A percentile compares a stretch with the other conserved stretches of the same genome.
Evolutionary conservation across 2,329 filamentous ascomycete species (phyloP).

Genomic region (Fusarium kyushuense): DNA sequence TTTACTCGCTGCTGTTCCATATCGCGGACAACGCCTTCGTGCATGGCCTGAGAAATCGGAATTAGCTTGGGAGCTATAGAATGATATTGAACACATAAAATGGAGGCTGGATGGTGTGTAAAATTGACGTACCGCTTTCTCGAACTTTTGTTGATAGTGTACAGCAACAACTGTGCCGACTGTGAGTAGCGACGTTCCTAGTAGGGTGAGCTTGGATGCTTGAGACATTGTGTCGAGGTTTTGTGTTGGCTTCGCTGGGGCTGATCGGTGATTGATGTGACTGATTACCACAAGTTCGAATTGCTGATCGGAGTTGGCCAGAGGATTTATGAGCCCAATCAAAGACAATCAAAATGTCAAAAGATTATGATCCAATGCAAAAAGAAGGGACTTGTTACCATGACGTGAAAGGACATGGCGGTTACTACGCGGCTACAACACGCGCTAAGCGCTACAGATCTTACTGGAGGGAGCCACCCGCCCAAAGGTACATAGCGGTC

Average conservation of each 20-base stretch:
- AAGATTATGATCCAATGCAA: conserved; percentile 24
- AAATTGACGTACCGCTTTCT: conserved; percentile 76
- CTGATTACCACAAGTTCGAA: neutral
- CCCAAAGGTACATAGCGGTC: conserved; percentile 21
- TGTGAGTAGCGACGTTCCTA: conserved; percentile 80
- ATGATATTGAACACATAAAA: neutral
- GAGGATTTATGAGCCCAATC: neutral
- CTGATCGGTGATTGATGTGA: neutral
- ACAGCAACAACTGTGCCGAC: conserved; percentile 84
- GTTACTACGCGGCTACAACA: conserved; percentile 30
- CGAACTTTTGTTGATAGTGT: conserved; percentile 87
- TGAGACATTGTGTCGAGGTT: conserved; percentile 76
- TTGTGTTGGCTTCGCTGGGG: neutral
- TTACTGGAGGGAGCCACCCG: conserved; percentile 8
- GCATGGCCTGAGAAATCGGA: conserved; percentile 78
- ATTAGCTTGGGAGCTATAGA: conserved; percentile 15
- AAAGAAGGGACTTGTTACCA: conserved; percentile 31
- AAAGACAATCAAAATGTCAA: neutral
- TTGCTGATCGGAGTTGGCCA: neutral
- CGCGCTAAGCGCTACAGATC: conserved; percentile 32
- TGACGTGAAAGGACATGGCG: conserved; percentile 37
- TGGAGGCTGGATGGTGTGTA: neutral
- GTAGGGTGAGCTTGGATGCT: conserved; percentile 87
- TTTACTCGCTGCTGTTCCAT: conserved; percentile 94
- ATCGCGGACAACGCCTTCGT: conserved; percentile 91